A percentile compares a stretch with the other conserved stretches of the same genome.
These are phyloP conservation scores for Macrolepiota fuliginosa DNA, from an alignment of 768 basidiomycete genomes.

Conservation along the genomic window DNA sequence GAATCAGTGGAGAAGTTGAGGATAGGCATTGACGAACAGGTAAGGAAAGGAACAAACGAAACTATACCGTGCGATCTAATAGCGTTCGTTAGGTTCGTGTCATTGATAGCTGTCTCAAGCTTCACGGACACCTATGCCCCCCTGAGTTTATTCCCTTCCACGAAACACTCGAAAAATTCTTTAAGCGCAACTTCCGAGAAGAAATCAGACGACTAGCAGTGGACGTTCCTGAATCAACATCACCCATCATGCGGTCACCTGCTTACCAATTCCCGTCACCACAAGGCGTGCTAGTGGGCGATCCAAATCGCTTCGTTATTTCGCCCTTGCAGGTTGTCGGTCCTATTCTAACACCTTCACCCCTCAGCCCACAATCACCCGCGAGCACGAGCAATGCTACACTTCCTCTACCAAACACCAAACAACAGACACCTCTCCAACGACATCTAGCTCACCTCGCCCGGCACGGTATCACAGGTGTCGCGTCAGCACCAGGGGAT, in stretches of 20 bases:
- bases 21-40: slow-evolving; percentile 79
- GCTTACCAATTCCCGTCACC: slow-evolving; percentile 37
- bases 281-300: slow-evolving; percentile 4
- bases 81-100: slow-evolving; percentile 54
- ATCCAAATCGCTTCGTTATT: slow-evolving; percentile 42
- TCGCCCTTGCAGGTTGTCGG: slow-evolving; percentile 54
- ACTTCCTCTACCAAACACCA: slow-evolving; percentile 27
- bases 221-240: slow-evolving; percentile 46
- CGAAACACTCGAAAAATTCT: slow-evolving; percentile 82
- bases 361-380: slow-evolving; percentile 25
- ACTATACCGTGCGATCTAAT: background rate
- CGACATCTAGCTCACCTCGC: slow-evolving; percentile 79
- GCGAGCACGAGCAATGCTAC: slow-evolving; percentile 25
- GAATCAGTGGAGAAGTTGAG: slow-evolving; percentile 73
- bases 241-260: slow-evolving; percentile 33
- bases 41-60: slow-evolving; percentile 26
- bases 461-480: slow-evolving; percentile 79
- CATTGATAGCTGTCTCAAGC: slow-evolving; percentile 79
- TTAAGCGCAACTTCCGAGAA: slow-evolving; percentile 80
- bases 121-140: slow-evolving; percentile 81
- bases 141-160: slow-evolving; percentile 93
- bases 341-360: slow-evolving; percentile 42
- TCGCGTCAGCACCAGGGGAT: slow-evolving; percentile 76
- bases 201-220: slow-evolving; percentile 73
- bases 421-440: slow-evolving; percentile 74